Conservation (phyloP, 2,329 filamentous ascomycete genomes). For the Tolypocladium album region DNA sequence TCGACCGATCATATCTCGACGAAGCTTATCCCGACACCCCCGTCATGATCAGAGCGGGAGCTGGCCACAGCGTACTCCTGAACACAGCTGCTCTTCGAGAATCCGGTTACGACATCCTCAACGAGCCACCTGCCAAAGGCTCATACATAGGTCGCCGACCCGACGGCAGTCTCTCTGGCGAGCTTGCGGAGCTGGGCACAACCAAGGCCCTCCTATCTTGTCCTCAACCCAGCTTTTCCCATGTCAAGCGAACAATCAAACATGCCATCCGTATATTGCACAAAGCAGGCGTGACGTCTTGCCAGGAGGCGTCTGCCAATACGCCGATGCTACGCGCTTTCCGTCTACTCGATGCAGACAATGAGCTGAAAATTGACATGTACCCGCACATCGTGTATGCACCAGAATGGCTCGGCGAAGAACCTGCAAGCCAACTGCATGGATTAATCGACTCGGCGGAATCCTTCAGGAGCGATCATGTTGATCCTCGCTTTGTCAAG, state of each 20-base stretch:
- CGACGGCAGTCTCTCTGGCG: neutral
- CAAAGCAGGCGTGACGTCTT: neutral
- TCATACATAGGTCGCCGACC: neutral
- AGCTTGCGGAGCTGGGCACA: neutral
- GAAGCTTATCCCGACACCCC: neutral
- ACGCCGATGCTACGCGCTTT: neutral
- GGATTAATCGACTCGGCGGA: neutral
- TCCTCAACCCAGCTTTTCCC: neutral
- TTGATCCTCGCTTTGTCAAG: slow-evolving; percentile 1
- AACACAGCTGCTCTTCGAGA: neutral
- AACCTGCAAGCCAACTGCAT: neutral
- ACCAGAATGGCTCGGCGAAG: neutral
- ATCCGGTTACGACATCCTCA: neutral
- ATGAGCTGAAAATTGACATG: neutral
- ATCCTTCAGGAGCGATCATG: neutral
- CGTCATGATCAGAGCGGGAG: slow-evolving; percentile 1
- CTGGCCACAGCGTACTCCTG: neutral
- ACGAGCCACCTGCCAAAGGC: neutral
- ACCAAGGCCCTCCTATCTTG: neutral
- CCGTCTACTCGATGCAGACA: neutral
- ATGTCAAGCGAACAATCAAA: neutral
- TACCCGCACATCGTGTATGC: slow-evolving; percentile 1
- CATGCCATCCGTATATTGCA: neutral
- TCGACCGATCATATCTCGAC: neutral
- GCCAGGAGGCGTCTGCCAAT: slow-evolving; percentile 1